A percentile compares a stretch with the other conserved stretches of the same genome.
These are phyloP conservation scores for Corylus americana DNA, from an alignment of 306 rosid species.

Conservation along the genomic window DNA sequence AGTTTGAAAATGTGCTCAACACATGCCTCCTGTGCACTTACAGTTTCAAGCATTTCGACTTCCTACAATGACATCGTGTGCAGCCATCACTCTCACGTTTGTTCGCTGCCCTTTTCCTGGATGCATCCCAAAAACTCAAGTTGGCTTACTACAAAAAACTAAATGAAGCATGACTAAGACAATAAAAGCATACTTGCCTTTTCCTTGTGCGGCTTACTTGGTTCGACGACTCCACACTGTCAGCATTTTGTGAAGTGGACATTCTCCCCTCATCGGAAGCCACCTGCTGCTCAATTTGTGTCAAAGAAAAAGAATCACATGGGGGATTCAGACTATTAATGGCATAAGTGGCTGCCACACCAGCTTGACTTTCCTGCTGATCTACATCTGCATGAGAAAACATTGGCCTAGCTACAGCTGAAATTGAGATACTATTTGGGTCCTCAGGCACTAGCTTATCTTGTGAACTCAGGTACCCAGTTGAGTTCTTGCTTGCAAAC, in stretches of 20 bases:
- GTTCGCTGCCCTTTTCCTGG: conserved; percentile 18
- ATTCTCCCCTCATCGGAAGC: conserved; percentile 11
- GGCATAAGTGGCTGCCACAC: not conserved
- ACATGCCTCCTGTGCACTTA: conserved; percentile 28
- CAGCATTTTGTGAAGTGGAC: conserved; percentile 12
- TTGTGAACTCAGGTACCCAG: not conserved
- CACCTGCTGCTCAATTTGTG: conserved; percentile 8
- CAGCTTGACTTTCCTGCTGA: conserved; percentile 18
- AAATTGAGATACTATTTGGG: not conserved
- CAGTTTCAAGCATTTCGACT: conserved; percentile 40
- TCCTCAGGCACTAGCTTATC: not conserved
- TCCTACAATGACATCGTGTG: conserved; percentile 38
- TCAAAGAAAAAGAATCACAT: not conserved
- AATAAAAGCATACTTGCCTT: conserved; percentile 16
- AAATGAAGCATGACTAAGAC: not conserved
- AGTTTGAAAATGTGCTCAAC: not conserved
- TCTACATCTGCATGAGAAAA: conserved; percentile 2
- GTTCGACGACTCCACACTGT: conserved; percentile 11
- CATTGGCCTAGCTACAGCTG: not conserved
- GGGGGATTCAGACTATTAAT: not conserved
- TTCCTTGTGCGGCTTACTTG: conserved; percentile 13
- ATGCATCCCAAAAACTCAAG: conserved; percentile 1
- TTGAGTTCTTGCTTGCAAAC: conserved; percentile 2
- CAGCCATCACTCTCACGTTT: conserved; percentile 3
- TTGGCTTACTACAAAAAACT: not conserved